phyloP scores from a whole-genome alignment of 169 alveolate genomes.

The Plasmodium chabaudi region DNA sequence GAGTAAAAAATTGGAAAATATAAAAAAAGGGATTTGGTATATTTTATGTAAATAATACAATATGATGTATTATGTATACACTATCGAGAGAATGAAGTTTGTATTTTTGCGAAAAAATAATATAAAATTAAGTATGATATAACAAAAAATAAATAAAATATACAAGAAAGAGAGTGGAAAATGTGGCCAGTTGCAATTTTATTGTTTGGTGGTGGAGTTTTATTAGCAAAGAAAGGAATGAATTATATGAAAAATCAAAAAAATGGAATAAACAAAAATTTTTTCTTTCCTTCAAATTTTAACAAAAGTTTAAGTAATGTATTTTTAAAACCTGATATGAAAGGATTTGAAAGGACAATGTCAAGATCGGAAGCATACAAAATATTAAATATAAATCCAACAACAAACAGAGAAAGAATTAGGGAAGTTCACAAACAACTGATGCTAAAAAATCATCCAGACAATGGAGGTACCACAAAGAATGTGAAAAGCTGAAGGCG shows the following conservation, averaged over 20 bases:
- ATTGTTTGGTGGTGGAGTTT: slow-evolving; percentile 62
- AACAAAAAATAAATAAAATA: no score
- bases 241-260: slow-evolving; percentile 51
- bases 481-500: neutral
- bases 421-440: slow-evolving; percentile 89
- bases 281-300: slow-evolving; percentile 41
- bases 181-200: slow-evolving; percentile 71
- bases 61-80: no score
- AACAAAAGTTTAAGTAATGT: slow-evolving; percentile 32
- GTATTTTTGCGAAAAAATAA: no score
- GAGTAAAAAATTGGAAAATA: neutral
- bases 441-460: slow-evolving; percentile 92
- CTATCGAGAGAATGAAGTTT: no score
- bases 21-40: no score
- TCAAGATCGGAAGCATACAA: slow-evolving; percentile 83
- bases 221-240: slow-evolving; percentile 54
- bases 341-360: slow-evolving; percentile 86
- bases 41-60: no score
- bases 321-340: slow-evolving; percentile 66
- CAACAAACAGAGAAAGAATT: slow-evolving; percentile 86
- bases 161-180: neutral
- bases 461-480: slow-evolving; percentile 87
- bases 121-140: no score
- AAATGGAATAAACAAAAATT: slow-evolving; percentile 9
- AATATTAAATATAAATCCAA: slow-evolving; percentile 83